Evolutionary conservation across 352 stramenopile genomes (phyloP), one percentile per base, ranked within the genome.

Genomic region (Phytophthora pseudosyringae): DNA sequence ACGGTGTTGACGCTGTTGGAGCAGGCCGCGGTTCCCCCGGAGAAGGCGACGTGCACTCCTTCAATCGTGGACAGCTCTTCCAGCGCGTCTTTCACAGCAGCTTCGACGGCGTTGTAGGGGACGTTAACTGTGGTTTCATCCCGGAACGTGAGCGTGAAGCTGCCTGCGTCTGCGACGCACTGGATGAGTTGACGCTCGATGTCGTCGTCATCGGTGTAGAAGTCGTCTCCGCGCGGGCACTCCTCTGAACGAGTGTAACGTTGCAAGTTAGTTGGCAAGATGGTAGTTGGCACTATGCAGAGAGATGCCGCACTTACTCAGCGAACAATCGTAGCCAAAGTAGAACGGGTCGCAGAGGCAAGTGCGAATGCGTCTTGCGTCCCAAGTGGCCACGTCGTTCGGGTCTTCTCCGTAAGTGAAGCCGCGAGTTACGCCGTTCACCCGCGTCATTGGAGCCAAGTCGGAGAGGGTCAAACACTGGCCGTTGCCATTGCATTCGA

Each of bases 401-500:
- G 82, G 80, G 50, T 92, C 79, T 6, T 65, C 56, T 40, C 83
- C 83, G 51, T 92, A 93, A 0, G 73, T 75, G 66, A 83, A 92
- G 3, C 67, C 80, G 1, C 65, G 73, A 0, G 64, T 72, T 52
- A 86, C 76, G 16, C 81, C 80, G 29, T 93, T 88, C 39, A 93
- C 58, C 1, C 64, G 73, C 2, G 80, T 64, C 3, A 87, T 66
- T 25, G 80, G 80, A 1, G 86, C 78, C 15, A 95, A 56, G 49
- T 93, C 75, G 11, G 66, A 69, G 26, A 97, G 68, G 2, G 75
- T 83, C 26, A 94, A 62, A 38, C 91, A 97, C 31, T 80, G 75
- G 0, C 89, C 91, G 43, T 94, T 88, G 15, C 79, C 89, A 3
- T 82, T 92, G 64, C 88, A 94, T 51, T 89, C 79, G 21, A 64